A percentile compares a stretch with the other conserved stretches of the same genome.
Conservation (phyloP, 148 eudicot genomes). For the Vaccinium corymbosum region DNA sequence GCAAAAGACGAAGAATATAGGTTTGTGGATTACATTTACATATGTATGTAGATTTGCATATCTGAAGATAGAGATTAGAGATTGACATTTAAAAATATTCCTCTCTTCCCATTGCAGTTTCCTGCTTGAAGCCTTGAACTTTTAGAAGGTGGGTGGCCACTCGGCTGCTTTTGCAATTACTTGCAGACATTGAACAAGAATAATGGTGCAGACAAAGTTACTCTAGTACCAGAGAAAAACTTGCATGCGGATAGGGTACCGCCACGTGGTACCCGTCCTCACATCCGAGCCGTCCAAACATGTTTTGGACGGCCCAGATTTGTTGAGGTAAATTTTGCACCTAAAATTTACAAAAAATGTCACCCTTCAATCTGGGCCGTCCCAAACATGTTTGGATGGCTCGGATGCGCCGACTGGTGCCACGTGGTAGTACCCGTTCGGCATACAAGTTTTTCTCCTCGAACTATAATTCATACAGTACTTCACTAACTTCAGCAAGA, state of each 20-base stretch:
- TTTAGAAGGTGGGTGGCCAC: background rate
- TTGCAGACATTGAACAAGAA: slow-evolving; percentile 14
- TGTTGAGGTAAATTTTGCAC: too few species aligned
- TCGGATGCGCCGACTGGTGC: too few species aligned
- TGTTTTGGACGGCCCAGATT: too few species aligned
- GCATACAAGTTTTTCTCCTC: too few species aligned
- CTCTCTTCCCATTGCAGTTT: background rate
- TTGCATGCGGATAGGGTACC: too few species aligned
- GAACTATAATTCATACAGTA: background rate
- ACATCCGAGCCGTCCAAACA: too few species aligned
- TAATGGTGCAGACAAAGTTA: background rate
- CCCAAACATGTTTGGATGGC: too few species aligned
- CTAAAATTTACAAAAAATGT: too few species aligned
- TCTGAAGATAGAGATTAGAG: background rate
- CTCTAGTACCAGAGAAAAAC: background rate
- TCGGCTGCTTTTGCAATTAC: slow-evolving; percentile 13
- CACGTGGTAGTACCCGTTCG: too few species aligned
- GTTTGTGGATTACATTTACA: too few species aligned
- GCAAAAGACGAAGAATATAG: background rate
- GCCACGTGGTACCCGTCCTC: too few species aligned
- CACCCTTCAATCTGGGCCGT: too few species aligned
- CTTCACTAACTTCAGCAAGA: slow-evolving; percentile 1
- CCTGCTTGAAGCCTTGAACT: background rate
- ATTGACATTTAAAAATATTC: background rate
- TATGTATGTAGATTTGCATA: background rate